Percentiles rank a stretch among this genome's conserved stretches.
Evolutionary conservation across 2,329 filamentous ascomycete genomes (phyloP).

Genomic region (Celoporthe dispersa): DNA sequence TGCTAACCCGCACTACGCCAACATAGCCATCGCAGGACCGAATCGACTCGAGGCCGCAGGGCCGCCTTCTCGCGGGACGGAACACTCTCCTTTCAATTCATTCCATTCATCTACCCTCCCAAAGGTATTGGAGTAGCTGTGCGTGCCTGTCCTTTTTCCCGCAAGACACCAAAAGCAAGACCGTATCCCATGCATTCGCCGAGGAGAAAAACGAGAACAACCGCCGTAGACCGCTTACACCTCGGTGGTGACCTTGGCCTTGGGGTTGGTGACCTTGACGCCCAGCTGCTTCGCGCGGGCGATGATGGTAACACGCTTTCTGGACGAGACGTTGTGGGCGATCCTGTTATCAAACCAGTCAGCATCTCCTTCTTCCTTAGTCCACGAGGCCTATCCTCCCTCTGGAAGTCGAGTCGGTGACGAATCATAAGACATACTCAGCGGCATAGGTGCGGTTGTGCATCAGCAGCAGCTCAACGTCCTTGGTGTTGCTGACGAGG

Average conservation of each 20-base stretch:
- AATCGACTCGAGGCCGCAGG: slow-evolving; percentile 28
- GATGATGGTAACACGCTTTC: slow-evolving; percentile 98
- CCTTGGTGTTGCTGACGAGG: slow-evolving; percentile 95
- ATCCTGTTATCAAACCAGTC: slow-evolving; percentile 69
- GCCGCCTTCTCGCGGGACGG: slow-evolving; percentile 23
- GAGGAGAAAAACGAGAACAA: slow-evolving; percentile 29
- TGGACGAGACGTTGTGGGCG: slow-evolving; percentile 94
- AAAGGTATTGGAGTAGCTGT: slow-evolving; percentile 24
- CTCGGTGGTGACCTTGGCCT: slow-evolving; percentile 98
- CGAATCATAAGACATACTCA: slow-evolving; percentile 70
- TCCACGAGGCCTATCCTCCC: background rate
- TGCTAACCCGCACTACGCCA: slow-evolving; percentile 30
- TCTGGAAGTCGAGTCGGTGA: background rate
- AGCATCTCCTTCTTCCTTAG: slow-evolving; percentile 2
- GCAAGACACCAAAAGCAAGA: slow-evolving; percentile 33
- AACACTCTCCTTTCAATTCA: slow-evolving; percentile 25
- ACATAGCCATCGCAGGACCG: slow-evolving; percentile 29
- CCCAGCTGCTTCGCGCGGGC: slow-evolving; percentile 96
- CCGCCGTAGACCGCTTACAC: slow-evolving; percentile 54
- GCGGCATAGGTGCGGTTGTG: slow-evolving; percentile 99
- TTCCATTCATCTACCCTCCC: slow-evolving; percentile 27
- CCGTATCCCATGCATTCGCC: slow-evolving; percentile 33
- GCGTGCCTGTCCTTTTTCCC: slow-evolving; percentile 29
- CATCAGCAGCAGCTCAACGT: slow-evolving; percentile 98
- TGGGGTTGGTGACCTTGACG: slow-evolving; percentile 99